A percentile compares a stretch with the other conserved stretches of the same genome.
Evolutionary conservation across 768 basidiomycete genomes (phyloP).

Genomic region (Lyophyllum shimeji): DNA sequence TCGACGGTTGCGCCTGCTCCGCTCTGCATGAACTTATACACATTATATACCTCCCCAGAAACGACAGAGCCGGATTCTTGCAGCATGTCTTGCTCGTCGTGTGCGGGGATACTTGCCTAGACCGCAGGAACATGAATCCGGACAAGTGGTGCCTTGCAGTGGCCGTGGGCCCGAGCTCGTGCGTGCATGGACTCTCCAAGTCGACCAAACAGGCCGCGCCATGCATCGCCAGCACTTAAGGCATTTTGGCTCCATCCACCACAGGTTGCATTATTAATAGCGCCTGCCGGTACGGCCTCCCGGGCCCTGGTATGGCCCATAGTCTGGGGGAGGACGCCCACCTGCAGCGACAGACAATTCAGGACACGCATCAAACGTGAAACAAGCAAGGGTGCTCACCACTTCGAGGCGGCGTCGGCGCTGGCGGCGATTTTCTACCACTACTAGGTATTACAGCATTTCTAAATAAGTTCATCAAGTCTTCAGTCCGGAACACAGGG

Average conservation of each 20-base stretch:
- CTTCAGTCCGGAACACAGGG: slow-evolving; percentile 87
- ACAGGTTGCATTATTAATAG: slow-evolving; percentile 11
- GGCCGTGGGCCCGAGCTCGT: not conserved
- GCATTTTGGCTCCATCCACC: not conserved
- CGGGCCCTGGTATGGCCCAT: slow-evolving; percentile 85
- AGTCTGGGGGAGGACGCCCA: slow-evolving; percentile 82
- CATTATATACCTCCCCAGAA: not conserved
- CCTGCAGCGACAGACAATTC: slow-evolving; percentile 29
- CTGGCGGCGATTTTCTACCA: slow-evolving; percentile 57
- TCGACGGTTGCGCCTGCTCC: not conserved
- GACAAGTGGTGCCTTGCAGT: not conserved
- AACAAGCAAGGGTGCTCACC: slow-evolving; percentile 29
- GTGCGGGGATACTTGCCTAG: not conserved
- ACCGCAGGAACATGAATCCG: not conserved
- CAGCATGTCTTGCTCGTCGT: not conserved
- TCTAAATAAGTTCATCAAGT: slow-evolving; percentile 82
- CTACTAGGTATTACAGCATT: slow-evolving; percentile 78
- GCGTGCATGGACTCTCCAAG: not conserved
- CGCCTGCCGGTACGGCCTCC: slow-evolving; percentile 27
- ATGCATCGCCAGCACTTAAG: not conserved
- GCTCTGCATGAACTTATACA: not conserved
- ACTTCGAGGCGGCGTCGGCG: slow-evolving; percentile 50
- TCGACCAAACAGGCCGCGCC: not conserved
- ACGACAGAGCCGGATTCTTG: not conserved
- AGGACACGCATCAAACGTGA: not conserved